These are phyloP conservation scores for Papiliotrema flavescens DNA, from an alignment of 1,284 basidiomycete genomes.

Conservation along the genomic window DNA sequence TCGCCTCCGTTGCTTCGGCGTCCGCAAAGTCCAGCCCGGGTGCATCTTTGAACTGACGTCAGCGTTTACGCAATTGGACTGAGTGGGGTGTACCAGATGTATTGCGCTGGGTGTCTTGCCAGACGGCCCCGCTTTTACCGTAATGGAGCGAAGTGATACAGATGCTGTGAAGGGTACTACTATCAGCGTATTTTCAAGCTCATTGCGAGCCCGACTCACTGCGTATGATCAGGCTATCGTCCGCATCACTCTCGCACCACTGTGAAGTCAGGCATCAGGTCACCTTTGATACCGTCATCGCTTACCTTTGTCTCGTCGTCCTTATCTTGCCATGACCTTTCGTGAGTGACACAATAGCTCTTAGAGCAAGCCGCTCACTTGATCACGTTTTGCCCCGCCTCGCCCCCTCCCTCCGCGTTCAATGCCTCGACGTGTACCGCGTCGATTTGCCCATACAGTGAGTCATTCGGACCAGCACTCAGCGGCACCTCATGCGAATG, in stretches of 20 bases:
- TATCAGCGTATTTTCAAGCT: background rate
- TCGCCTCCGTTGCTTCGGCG: constrained; percentile 31
- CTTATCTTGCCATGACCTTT: constrained; percentile 32
- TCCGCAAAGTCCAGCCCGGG: constrained; percentile 47
- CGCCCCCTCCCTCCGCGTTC: constrained; percentile 43
- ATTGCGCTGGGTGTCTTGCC: constrained; percentile 38
- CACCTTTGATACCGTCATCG: background rate
- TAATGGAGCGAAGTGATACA: constrained; percentile 46
- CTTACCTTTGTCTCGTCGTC: constrained; percentile 43
- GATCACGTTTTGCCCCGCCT: constrained; percentile 43
- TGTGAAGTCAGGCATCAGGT: constrained; percentile 1
- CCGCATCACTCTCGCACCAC: constrained; percentile 45
- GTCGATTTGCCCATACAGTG: constrained; percentile 41
- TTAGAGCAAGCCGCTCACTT: constrained; percentile 33
- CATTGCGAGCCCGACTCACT: constrained; percentile 25
- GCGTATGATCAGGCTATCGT: constrained; percentile 46
- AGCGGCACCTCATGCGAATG: constrained; percentile 46
- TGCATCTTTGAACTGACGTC: constrained; percentile 22
- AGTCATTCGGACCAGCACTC: constrained; percentile 39
- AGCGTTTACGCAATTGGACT: background rate
- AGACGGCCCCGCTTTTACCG: constrained; percentile 43
- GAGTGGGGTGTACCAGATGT: constrained; percentile 31
- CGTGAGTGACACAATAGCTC: background rate
- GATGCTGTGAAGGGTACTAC: constrained; percentile 47
- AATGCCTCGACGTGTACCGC: constrained; percentile 44